Conservation (phyloP, 2,329 filamentous ascomycete species). For the Fusarium azukiicola region DNA sequence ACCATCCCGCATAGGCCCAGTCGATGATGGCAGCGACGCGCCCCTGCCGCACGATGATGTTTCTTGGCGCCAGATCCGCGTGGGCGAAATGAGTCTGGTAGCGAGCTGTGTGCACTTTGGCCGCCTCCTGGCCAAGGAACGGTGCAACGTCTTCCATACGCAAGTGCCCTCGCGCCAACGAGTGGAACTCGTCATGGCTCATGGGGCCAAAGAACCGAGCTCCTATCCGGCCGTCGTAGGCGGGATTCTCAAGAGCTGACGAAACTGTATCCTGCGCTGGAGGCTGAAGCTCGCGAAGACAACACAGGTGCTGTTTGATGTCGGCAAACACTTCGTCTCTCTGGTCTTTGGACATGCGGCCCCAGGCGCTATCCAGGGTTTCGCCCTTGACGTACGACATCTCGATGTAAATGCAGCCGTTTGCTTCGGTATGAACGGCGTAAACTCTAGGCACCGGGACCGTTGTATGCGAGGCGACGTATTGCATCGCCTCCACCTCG, state of each 20-base stretch:
- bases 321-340: slow-evolving; percentile 48
- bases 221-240: slow-evolving; percentile 54
- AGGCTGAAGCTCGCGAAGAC: slow-evolving; percentile 52
- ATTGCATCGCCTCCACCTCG: slow-evolving; percentile 58
- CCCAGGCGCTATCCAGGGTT: slow-evolving; percentile 45
- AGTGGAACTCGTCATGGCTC: slow-evolving; percentile 53
- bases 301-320: slow-evolving; percentile 48
- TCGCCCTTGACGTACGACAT: slow-evolving; percentile 53
- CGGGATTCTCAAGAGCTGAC: slow-evolving; percentile 53
- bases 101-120: slow-evolving; percentile 46
- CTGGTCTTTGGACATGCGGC: slow-evolving; percentile 46
- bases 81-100: slow-evolving; percentile 46
- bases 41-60: slow-evolving; percentile 54
- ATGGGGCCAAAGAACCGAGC: slow-evolving; percentile 53
- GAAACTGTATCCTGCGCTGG: slow-evolving; percentile 47
- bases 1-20: slow-evolving; percentile 61
- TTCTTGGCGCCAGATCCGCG: slow-evolving; percentile 52
- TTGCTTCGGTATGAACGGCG: slow-evolving; percentile 44
- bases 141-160: slow-evolving; percentile 48
- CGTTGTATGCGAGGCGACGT: slow-evolving; percentile 53
- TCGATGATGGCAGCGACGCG: slow-evolving; percentile 57
- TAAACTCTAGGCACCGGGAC: slow-evolving; percentile 56
- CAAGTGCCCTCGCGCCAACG: slow-evolving; percentile 46
- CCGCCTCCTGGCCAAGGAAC: slow-evolving; percentile 50
- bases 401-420: slow-evolving; percentile 51